A percentile compares a stretch with the other conserved stretches of the same genome.
phyloP scores from a whole-genome alignment of 305 asterid species.

The Solanum hybrid region DNA sequence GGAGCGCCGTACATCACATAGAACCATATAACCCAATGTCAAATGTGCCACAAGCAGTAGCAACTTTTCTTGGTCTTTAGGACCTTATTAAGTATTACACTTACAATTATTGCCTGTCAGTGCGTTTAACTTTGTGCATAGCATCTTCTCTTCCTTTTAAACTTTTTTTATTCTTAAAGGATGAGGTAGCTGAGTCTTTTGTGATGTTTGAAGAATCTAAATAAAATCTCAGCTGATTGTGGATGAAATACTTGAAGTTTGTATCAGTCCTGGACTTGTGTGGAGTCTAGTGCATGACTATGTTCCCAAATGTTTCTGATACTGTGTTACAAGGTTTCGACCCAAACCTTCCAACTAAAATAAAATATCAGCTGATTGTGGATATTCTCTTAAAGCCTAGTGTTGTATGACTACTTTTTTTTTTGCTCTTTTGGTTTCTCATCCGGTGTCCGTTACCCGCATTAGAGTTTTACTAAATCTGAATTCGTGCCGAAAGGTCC shows the following conservation, averaged over 20 bases:
- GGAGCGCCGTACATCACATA: neutral
- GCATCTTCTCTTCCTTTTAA: neutral
- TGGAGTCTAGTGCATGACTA: neutral
- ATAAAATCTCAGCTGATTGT: neutral
- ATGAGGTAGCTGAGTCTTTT: slow-evolving; percentile 2
- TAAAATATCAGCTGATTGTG: too few species aligned
- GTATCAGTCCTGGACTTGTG: neutral
- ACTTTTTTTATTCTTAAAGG: neutral
- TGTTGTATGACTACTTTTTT: neutral
- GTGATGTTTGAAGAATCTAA: neutral
- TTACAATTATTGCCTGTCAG: neutral
- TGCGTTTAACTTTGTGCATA: neutral
- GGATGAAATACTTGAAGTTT: neutral
- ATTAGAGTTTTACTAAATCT: neutral
- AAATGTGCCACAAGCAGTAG: neutral
- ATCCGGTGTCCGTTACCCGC: neutral
- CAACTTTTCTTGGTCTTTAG: neutral
- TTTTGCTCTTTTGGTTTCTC: neutral
- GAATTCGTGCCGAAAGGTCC: neutral
- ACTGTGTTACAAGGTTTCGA: neutral
- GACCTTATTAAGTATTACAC: neutral
- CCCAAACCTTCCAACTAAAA: neutral
- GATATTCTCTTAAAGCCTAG: neutral
- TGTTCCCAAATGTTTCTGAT: neutral
- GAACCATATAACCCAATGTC: neutral